A percentile compares a stretch with the other conserved stretches of the same genome.
Conservation (phyloP, 2,329 filamentous ascomycete species). For the Aspergillus proliferans region DNA sequence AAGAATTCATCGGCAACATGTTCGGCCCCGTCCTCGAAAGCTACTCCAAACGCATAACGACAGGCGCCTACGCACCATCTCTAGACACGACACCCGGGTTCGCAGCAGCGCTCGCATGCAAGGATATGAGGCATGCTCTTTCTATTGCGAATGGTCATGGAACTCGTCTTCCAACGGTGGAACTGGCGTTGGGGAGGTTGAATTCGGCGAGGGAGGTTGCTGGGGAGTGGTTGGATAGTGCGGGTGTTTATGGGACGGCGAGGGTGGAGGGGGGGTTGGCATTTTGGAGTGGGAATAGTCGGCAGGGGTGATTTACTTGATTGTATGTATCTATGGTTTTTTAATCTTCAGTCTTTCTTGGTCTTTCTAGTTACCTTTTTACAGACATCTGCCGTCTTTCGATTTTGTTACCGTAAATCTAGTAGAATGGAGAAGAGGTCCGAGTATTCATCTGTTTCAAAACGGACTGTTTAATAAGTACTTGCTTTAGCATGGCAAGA, state of each 20-base stretch:
- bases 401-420: too few species aligned
- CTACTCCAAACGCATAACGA: conserved; percentile 14
- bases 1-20: conserved; percentile 33
- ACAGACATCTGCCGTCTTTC: too few species aligned
- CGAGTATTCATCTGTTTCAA: too few species aligned
- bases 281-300: conserved; percentile 10
- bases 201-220: conserved; percentile 8
- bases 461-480: too few species aligned
- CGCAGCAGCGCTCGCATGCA: conserved; percentile 8
- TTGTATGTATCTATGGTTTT: too few species aligned
- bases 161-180: background rate
- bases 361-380: too few species aligned
- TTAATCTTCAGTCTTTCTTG: too few species aligned
- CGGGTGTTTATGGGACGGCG: conserved; percentile 9
- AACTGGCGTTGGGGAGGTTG: background rate
- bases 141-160: background rate
- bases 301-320: conserved; percentile 4
- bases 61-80: conserved; percentile 12
- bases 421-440: too few species aligned
- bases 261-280: conserved; percentile 7
- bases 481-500: too few species aligned
- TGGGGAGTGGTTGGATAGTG: conserved; percentile 11
- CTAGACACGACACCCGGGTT: conserved; percentile 9
- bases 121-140: conserved; percentile 11
- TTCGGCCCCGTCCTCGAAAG: conserved; percentile 12